Base-by-base conservation (phyloP, 2,329 filamentous ascomycete genomes). In the Xylaria sp. region DNA sequence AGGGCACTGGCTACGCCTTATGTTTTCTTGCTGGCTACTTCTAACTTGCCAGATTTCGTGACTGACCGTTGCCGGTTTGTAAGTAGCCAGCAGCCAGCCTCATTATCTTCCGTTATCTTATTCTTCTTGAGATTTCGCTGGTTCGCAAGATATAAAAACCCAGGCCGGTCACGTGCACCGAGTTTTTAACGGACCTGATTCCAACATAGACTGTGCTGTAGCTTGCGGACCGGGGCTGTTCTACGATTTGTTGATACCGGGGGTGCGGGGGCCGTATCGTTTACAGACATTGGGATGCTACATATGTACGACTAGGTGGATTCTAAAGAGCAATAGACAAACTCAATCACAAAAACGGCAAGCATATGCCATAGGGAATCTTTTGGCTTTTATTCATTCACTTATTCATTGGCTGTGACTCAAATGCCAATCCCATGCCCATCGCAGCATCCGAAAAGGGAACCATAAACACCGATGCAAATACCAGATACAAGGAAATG, bases 401-500 rank as follows among this genome's bases (percentile, higher is more conserved):
- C 65, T 67, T 65, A 65, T 61, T 68, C 68, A 69, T 71, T 69
- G 69, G 61, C 66, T 68, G 66, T 63, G 52, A 55, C 63, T 68
- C 64, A 66, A 64, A 69, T 69, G 62, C 63, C 63, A 58, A 66
- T 66, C 65, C 66, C 62, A 65, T 60, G 63, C 64, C 67, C 63
- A 59, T 66, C 63, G 63, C 64, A 64, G 64, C 56, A 69, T 63
- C 67, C 64, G 63, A 64, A 71, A 74, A 74, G 69, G 68, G 74
- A 75, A 73, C 76, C 78, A 77, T 71, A 73, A 74, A 83, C 80
- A 82, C 80, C 80, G 72, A 76, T 81, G 77, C 77, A 78, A 78
- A 77, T 69, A 72, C 70, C 71, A 76, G 64, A 69, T 69, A 76
- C 70, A 74, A 76, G 70, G 70, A 77, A 77, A 76, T 50, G 64